Evolutionary conservation across 1,284 basidiomycete genomes (phyloP).

Genomic region (Thecaphora thlaspeos): DNA sequence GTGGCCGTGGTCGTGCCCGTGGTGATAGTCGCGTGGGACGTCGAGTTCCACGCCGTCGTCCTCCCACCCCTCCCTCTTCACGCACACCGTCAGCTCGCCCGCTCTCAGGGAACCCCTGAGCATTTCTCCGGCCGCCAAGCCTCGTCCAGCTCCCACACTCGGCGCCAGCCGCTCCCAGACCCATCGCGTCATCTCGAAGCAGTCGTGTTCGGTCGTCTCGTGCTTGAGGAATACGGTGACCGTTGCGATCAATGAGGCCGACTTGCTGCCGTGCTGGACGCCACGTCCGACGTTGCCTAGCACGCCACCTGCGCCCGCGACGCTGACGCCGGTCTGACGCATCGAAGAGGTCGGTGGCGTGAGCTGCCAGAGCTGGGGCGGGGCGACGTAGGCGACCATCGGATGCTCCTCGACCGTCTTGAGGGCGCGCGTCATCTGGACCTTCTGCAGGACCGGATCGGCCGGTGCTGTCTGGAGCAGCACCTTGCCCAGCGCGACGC

Average conservation of each 20-base stretch:
- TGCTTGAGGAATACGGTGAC: conserved; percentile 39
- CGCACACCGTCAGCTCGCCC: conserved; percentile 50
- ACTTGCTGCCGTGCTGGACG: conserved; percentile 38
- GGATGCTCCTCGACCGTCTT: conserved; percentile 47
- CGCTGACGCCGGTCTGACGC: conserved; percentile 8
- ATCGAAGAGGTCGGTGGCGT: conserved; percentile 47
- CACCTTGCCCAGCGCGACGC: conserved; percentile 48
- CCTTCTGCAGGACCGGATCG: conserved; percentile 10
- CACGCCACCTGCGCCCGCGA: conserved; percentile 21
- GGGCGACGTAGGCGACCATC: conserved; percentile 38
- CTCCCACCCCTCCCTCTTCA: conserved; percentile 41
- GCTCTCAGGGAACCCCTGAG: conserved; percentile 43
- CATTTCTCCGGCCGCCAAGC: conserved; percentile 43
- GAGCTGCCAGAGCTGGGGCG: conserved; percentile 53
- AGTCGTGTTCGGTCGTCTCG: conserved; percentile 41
- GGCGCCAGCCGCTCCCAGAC: conserved; percentile 49
- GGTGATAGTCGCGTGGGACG: conserved; percentile 6
- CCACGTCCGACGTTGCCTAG: conserved; percentile 20
- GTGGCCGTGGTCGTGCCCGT: conserved; percentile 15
- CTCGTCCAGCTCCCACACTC: conserved; percentile 40
- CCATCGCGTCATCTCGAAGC: conserved; percentile 48
- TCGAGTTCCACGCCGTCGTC: conserved; percentile 18
- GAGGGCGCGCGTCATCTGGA: conserved; percentile 37
- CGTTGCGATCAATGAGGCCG: conserved; percentile 43
- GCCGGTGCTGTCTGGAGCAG: conserved; percentile 51